Percentiles rank a stretch among this genome's conserved stretches.
Conservation (phyloP, 768 basidiomycete species). For the Ramaria rubella region DNA sequence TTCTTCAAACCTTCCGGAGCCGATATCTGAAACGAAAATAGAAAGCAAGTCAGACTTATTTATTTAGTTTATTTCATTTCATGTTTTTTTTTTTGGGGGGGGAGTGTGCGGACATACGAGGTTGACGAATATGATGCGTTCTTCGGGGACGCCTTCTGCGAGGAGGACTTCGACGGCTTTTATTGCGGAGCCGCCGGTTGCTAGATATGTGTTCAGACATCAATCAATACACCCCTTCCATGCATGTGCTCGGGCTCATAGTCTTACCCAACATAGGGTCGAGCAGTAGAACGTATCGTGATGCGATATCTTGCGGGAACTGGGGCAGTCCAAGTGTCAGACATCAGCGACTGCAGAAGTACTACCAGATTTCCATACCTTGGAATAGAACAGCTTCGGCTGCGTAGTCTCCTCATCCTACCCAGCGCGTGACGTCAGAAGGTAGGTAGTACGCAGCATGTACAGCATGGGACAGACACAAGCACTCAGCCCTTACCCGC, state of each 20-base stretch:
- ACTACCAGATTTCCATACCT: conserved; percentile 36
- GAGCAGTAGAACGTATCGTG: conserved; percentile 86
- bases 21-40: conserved; percentile 51
- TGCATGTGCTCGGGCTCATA: not conserved
- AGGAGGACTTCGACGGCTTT: conserved; percentile 94
- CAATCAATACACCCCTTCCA: not conserved
- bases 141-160: conserved; percentile 88
- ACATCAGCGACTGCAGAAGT: not conserved
- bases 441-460: not conserved
- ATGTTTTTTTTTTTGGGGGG: not conserved
- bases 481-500: conserved; percentile 61
- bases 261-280: conserved; percentile 93
- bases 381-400: conserved; percentile 90
- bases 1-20: conserved; percentile 83
- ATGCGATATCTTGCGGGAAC: conserved; percentile 90
- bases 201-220: conserved; percentile 27
- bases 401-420: conserved; percentile 93
- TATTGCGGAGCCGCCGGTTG: conserved; percentile 95
- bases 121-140: conserved; percentile 92
- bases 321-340: conserved; percentile 23
- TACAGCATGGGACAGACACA: no score
- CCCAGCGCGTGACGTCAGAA: not conserved
- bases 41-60: conserved; percentile 5
- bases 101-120: conserved; percentile 45
- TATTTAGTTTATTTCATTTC: not conserved